Base-by-base conservation (phyloP, 495 filamentous ascomycete genomes). In the Aspergillus bridgeri region DNA sequence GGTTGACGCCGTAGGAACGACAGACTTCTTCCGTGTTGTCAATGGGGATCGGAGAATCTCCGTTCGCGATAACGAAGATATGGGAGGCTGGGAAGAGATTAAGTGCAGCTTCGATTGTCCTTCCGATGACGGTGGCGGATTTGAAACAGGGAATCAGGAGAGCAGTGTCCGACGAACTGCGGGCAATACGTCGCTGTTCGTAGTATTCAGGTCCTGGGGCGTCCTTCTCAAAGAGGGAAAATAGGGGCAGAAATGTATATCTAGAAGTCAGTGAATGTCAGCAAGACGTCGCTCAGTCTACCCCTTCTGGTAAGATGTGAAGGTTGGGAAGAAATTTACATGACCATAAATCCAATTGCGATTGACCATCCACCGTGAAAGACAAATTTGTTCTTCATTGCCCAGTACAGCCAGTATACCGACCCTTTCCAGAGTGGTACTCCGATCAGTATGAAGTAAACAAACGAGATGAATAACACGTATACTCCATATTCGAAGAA, bases 71-170 rank as follows among this genome's bases (percentile, higher is more conserved):
- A 50, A 81, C 70, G 53, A 75, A 81, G 33, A 81, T 77, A 24
- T 79, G 69, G 22, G 65, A 46, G 0, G 70, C 57, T 0, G 77
- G 77, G 54, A 81, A 80, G 21, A 81, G 65, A 54, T 76, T 74
- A 48, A 80, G 53, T 0, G 78, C 77, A 0, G 77, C 78, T 54
- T 71, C 61, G 18, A 81, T 54, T 0, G 78, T 81, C 0, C 67
- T 61, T 11, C 65, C 74, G 24, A 81, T 74, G 20, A 79, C 68
- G 2, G 65, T 54, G 3, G 67, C 77, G 9, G 76, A 75, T 61
- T 77, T 75, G 53, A 79, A 79, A 56, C 77, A 79, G 7, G 77
- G 78, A 21, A 81, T 81, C 20, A 81, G 51, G 2, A 81, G 65
- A 0, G 77, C 76, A 0, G 76, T 78, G 38, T 50, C 45, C 2